Evolutionary conservation across 1,139 yeast species (phyloP).

Genomic region (Suhomyces ambrosiae): DNA sequence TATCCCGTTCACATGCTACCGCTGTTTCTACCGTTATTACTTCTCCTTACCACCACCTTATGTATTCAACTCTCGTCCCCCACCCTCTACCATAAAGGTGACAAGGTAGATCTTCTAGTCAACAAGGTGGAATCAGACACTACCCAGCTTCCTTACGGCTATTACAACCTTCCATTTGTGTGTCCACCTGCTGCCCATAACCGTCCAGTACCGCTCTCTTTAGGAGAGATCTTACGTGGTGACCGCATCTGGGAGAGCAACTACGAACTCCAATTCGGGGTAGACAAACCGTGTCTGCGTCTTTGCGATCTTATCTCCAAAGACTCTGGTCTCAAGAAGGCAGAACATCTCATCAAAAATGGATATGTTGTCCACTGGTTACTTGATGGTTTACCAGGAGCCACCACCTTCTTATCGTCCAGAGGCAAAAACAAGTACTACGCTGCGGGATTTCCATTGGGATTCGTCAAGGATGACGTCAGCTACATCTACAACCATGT

Average conservation of each 20-base stretch:
- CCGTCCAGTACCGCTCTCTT: slow-evolving; percentile 64
- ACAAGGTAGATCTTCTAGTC: slow-evolving; percentile 67
- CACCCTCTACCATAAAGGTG: slow-evolving; percentile 48
- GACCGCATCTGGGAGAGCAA: slow-evolving; percentile 80
- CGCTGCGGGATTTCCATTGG: slow-evolving; percentile 86
- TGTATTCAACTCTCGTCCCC: slow-evolving; percentile 22
- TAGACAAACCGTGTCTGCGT: slow-evolving; percentile 64
- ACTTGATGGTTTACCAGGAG: slow-evolving; percentile 84
- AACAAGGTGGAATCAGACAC: slow-evolving; percentile 79
- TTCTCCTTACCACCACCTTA: background rate
- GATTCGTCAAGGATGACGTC: slow-evolving; percentile 60
- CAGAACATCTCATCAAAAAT: slow-evolving; percentile 61
- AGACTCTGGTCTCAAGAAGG: slow-evolving; percentile 53
- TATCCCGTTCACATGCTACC: background rate
- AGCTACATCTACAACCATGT: slow-evolving; percentile 76
- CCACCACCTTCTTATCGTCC: slow-evolving; percentile 76
- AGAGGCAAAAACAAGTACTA: slow-evolving; percentile 65
- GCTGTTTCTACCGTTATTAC: background rate
- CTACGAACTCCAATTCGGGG: slow-evolving; percentile 60
- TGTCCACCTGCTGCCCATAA: slow-evolving; percentile 65
- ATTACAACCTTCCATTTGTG: slow-evolving; percentile 76
- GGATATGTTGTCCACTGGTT: slow-evolving; percentile 85
- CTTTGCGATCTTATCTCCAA: slow-evolving; percentile 65
- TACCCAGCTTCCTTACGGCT: slow-evolving; percentile 78
- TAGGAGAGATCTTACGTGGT: slow-evolving; percentile 80